phyloP scores from a whole-genome alignment of 2,329 filamentous ascomycete species.

The Neocucurbitaria cava region DNA sequence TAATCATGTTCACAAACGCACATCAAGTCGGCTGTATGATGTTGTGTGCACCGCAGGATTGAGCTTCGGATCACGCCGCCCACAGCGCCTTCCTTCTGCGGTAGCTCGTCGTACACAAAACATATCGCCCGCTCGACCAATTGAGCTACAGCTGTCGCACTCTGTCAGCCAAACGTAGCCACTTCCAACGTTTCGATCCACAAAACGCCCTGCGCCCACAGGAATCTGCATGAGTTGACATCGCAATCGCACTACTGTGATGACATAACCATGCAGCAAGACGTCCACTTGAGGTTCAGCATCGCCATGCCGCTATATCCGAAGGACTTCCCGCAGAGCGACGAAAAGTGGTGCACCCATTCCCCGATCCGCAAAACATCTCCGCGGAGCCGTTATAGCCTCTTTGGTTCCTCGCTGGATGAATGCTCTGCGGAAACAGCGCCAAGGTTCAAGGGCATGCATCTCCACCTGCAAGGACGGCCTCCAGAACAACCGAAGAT shows the following conservation, averaged over 20 bases:
- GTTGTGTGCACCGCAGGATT: constrained; percentile 4
- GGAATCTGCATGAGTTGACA: too few species aligned
- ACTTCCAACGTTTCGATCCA: not conserved
- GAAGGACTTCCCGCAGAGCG: not conserved
- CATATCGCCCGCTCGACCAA: not conserved
- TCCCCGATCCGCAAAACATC: not conserved
- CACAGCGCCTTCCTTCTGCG: constrained; percentile 19
- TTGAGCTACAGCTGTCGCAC: constrained; percentile 7
- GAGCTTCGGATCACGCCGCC: constrained; percentile 17
- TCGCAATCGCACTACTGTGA: not conserved
- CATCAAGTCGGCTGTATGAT: not conserved
- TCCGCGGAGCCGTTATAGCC: not conserved
- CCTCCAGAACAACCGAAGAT: constrained; percentile 38
- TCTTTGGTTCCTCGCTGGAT: not conserved
- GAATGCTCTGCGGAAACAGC: constrained; percentile 21
- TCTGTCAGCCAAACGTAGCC: not conserved
- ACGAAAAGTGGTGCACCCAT: not conserved
- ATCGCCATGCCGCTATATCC: not conserved
- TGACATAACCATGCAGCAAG: constrained; percentile 16
- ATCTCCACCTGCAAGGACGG: constrained; percentile 7
- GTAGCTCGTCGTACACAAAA: constrained; percentile 12
- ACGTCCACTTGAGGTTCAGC: constrained; percentile 7
- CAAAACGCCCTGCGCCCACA: not conserved
- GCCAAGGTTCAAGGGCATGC: constrained; percentile 12
- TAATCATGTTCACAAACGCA: not conserved